These are phyloP conservation scores for Diutina mesorugosa DNA, from an alignment of 1,139 yeast species.

Conservation along the genomic window DNA sequence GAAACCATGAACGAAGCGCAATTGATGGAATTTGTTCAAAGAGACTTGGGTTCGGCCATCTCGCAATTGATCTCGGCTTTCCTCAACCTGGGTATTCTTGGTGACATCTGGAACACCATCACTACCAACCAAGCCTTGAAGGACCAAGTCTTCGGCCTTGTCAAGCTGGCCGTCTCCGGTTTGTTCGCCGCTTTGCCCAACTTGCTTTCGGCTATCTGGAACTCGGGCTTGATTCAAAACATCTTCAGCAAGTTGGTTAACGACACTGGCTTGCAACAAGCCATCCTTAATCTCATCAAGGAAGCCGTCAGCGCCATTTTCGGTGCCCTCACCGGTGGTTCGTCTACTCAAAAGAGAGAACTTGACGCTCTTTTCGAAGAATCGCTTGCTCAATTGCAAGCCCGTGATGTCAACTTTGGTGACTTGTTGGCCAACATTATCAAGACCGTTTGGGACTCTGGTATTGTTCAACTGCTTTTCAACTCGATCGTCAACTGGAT, in stretches of 20 bases:
- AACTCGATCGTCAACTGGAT: constrained; percentile 22
- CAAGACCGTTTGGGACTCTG: constrained; percentile 20
- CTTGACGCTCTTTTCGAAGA: constrained; percentile 3
- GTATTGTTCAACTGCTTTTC: constrained; percentile 19
- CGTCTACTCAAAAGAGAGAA: constrained; percentile 12
- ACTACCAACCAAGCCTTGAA: constrained; percentile 19
- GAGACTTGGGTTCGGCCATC: constrained; percentile 24
- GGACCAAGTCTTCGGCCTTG: constrained; percentile 14
- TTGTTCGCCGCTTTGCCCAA: constrained; percentile 31
- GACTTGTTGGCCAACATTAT: constrained; percentile 17
- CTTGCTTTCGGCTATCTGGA: constrained; percentile 29
- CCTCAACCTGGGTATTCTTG: constrained; percentile 25
- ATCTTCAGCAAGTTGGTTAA: constrained; percentile 13
- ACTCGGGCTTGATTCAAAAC: constrained; percentile 28
- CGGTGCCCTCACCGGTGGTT: constrained; percentile 13
- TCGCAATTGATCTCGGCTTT: constrained; percentile 26
- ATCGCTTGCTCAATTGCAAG: constrained; percentile 9
- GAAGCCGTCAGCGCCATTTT: constrained; percentile 21
- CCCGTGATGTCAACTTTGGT: constrained; percentile 27
- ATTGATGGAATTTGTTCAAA: constrained; percentile 17
- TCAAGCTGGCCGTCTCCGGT: constrained; percentile 21
- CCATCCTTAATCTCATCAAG: constrained; percentile 23
- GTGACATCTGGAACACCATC: constrained; percentile 24
- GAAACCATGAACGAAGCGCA: constrained; percentile 15
- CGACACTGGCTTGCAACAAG: constrained; percentile 4